A percentile compares a stretch with the other conserved stretches of the same genome.
Evolutionary conservation across 352 stramenopile species (phyloP).

Genomic region (Aphanomyces astaci): DNA sequence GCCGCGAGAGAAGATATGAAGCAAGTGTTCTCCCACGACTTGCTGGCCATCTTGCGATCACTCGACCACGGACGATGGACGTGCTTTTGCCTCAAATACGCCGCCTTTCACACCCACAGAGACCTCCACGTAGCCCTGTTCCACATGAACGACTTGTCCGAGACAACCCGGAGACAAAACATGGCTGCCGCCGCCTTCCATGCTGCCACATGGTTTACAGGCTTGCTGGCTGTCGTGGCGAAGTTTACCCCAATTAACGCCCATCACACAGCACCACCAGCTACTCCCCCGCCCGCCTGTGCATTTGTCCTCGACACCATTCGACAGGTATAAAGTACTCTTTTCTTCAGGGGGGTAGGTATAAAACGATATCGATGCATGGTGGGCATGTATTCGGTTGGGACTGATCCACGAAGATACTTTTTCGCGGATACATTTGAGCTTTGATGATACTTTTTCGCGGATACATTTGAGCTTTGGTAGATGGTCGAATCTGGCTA

Average conservation of each 20-base stretch:
- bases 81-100: constrained; percentile 48
- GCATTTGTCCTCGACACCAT: constrained; percentile 48
- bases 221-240: constrained; percentile 42
- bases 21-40: constrained; percentile 28
- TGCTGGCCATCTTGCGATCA: constrained; percentile 35
- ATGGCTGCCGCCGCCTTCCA: constrained; percentile 28
- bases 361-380: not conserved
- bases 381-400: not conserved
- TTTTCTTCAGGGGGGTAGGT: not conserved
- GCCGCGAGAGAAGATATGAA: constrained; percentile 43
- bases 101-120: constrained; percentile 32
- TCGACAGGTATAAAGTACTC: constrained; percentile 24
- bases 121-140: constrained; percentile 37
- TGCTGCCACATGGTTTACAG: constrained; percentile 41
- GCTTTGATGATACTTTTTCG: too few relatives aligned
- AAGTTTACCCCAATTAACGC: not conserved
- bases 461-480: too few relatives aligned
- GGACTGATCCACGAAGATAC: too few relatives aligned
- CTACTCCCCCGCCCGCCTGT: constrained; percentile 34
- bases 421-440: too few relatives aligned
- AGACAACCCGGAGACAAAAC: constrained; percentile 32
- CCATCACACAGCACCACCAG: not conserved
- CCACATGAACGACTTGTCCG: constrained; percentile 43
- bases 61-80: constrained; percentile 48
- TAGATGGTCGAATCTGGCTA: constrained; percentile 33